These are phyloP conservation scores for Maudiozyma humilis DNA, from an alignment of 1,139 yeast species.

Conservation along the genomic window DNA sequence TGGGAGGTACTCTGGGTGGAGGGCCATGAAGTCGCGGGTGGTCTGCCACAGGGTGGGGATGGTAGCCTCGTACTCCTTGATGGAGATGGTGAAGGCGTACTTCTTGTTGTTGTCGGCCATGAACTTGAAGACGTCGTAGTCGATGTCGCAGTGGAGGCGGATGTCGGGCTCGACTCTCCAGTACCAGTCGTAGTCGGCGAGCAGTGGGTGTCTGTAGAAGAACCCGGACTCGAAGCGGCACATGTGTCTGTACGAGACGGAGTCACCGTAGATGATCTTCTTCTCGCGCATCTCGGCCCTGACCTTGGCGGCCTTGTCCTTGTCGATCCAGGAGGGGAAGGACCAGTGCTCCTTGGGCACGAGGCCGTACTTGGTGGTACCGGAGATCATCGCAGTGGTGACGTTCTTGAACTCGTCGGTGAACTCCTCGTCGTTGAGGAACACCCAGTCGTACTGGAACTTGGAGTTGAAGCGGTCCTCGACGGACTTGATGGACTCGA, in stretches of 20 bases:
- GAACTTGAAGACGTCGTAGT: constrained; percentile 56
- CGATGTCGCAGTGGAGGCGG: constrained; percentile 54
- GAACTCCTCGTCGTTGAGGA: constrained; percentile 53
- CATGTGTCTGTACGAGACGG: constrained; percentile 61
- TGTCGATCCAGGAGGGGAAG: constrained; percentile 52
- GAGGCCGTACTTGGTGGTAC: constrained; percentile 40
- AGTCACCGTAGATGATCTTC: constrained; percentile 51
- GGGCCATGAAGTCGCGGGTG: constrained; percentile 43
- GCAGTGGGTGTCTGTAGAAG: constrained; percentile 52
- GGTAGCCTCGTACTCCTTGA: constrained; percentile 51
- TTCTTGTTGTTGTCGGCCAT: constrained; percentile 54
- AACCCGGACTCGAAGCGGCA: constrained; percentile 69
- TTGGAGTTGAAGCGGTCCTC: constrained; percentile 65
- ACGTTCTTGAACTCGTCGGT: constrained; percentile 36
- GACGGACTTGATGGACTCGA: constrained; percentile 53
- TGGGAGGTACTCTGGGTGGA: constrained; percentile 38
- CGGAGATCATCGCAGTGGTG: constrained; percentile 35
- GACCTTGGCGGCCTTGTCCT: constrained; percentile 45
- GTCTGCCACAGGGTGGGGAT: constrained; percentile 57
- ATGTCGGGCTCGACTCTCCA: constrained; percentile 75
- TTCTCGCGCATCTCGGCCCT: constrained; percentile 44
- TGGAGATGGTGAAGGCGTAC: constrained; percentile 58
- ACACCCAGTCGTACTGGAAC: constrained; percentile 71
- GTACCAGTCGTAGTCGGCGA: constrained; percentile 57
- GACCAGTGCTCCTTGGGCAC: constrained; percentile 46